Percentiles rank a stretch among this genome's conserved stretches.
Conservation (phyloP, 2,329 filamentous ascomycete genomes). For the Colletotrichum cereale region DNA sequence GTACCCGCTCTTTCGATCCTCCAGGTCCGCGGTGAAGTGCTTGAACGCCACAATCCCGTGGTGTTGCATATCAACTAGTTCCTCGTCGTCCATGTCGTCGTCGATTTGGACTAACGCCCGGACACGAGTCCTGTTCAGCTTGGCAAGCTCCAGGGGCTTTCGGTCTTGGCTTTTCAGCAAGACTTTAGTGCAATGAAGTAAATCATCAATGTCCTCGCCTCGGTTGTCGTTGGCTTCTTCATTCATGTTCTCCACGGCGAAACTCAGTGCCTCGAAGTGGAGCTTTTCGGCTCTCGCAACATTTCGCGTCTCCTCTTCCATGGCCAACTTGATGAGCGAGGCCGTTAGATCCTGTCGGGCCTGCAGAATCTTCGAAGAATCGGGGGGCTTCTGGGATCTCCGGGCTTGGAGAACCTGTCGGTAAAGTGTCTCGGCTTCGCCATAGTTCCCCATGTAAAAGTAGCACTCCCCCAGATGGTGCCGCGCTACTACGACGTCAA, state of each 20-base stretch:
- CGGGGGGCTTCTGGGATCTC: not conserved
- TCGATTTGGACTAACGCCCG: not conserved
- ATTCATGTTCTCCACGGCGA: constrained; percentile 2
- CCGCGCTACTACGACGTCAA: not conserved
- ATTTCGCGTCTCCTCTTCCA: not conserved
- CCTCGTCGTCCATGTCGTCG: not conserved
- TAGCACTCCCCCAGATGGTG: constrained; percentile 10
- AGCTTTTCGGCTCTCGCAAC: not conserved
- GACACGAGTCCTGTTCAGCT: not conserved
- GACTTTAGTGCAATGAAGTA: not conserved
- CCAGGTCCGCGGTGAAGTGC: not conserved
- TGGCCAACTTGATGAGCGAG: not conserved
- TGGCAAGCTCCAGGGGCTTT: not conserved
- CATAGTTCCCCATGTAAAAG: not conserved
- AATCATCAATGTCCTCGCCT: not conserved
- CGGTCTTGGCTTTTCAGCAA: not conserved
- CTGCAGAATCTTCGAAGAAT: not conserved
- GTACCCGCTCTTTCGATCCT: constrained; percentile 1
- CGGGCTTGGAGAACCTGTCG: constrained; percentile 9
- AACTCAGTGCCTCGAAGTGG: not conserved
- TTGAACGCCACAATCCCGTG: not conserved
- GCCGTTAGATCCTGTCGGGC: not conserved
- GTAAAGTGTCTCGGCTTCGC: not conserved
- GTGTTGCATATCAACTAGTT: not conserved
- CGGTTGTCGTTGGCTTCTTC: not conserved